Evolutionary conservation across 805 yeast species (phyloP), one percentile per base, ranked within the genome.

Genomic region (Kodamaea nitidulidarum): DNA sequence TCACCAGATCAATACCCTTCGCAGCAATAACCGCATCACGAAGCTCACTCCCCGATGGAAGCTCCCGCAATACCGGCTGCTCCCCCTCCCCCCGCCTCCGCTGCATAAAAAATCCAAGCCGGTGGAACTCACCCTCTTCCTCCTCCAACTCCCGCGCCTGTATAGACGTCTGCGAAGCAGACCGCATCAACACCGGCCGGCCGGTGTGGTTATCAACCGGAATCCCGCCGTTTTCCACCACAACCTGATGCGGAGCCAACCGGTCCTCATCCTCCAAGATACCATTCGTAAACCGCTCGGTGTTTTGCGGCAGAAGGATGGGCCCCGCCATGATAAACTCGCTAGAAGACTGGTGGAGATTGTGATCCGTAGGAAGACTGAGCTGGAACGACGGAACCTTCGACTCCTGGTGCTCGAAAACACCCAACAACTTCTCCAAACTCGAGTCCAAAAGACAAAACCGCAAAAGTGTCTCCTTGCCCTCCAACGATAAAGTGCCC

Each of bases 41-140:
- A 17, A 76, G 61, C 47, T 75, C 76, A 1, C 73, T 58, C 1
- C 81, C 81, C 0, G 80, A 71, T 1, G 82, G 82, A 38, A 76
- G 60, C 4, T 60, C 64, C 37, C 65, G 58, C 22, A 68, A 54
- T 4, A 57, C 49, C 4, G 71, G 70, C 4, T 57, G 40, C 9
- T 51, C 52, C 14, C 15, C 34, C 10, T 27, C n/a, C 32, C 16
- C 16, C 11, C 56, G 47, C 52, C 79, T 86, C 8, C 22, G 5
- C 55, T 81, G 84, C 47, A 87, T 80, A 51, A 78, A 85, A 52
- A 80, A 78, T 14, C 95, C 95, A 80, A 88, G 80, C 62, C 84
- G 80, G 59, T 86, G 96, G 47, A 88, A 73, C 54, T 85, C 95
- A 51, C 96, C 97, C 66, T 88, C 97, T 56, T 88, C 97, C 44